phyloP scores from a whole-genome alignment of 164 flowering plant species.

The Magnolia kwangsiensis region DNA sequence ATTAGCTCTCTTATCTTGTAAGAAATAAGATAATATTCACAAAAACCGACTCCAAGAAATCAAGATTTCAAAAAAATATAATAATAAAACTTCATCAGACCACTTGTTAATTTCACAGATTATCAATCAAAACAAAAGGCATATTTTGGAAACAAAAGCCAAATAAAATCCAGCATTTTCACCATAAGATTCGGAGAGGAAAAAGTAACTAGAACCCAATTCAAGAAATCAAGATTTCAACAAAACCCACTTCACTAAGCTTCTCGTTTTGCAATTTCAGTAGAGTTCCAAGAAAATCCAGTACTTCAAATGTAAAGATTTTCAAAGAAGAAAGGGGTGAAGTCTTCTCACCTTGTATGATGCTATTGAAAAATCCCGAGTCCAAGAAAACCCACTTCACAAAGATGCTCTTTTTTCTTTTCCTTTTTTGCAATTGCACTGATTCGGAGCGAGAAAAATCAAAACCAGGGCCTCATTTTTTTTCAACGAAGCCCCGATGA shows the following conservation, averaged over 20 bases:
- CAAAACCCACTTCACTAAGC: not conserved
- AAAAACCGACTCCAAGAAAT: not conserved
- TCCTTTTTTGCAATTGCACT: not conserved
- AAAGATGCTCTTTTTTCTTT: too few relatives aligned
- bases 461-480: not conserved
- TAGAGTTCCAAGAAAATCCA: not conserved
- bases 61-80: not conserved
- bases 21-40: not conserved
- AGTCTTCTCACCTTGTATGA: not conserved
- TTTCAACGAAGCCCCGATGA: not conserved
- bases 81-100: not conserved
- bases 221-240: not conserved
- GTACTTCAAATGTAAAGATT: not conserved
- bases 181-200: conserved; percentile 8
- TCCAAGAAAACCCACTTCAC: not conserved
- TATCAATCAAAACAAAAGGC: not conserved
- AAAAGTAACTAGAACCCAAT: not conserved
- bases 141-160: not conserved
- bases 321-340: not conserved
- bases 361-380: not conserved
- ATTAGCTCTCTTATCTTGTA: not conserved
- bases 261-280: not conserved
- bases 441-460: not conserved
- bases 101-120: not conserved
- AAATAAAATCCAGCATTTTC: conserved; percentile 6